Base-by-base conservation (phyloP, 2,329 filamentous ascomycete genomes). In the Myrmaecium sp. region DNA sequence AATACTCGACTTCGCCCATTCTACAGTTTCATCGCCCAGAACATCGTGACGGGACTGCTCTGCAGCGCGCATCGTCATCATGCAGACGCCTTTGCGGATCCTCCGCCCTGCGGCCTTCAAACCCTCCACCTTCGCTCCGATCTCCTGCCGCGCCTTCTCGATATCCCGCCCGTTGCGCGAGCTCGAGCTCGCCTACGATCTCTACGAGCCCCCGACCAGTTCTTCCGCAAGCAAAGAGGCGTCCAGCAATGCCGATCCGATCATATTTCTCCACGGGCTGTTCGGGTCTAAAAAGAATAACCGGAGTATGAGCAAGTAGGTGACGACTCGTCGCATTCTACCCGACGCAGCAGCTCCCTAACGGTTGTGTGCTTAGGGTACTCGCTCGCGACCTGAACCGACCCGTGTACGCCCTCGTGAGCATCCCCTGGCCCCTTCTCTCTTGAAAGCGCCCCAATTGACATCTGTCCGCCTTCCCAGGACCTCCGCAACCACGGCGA, bases 241-340 rank as follows among this genome's bases (percentile, higher is more conserved):
- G 6, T 39, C 37, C 15, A 21, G 23, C 12, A 47, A 54, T 30
- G 56, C 59, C 27, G n/a, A n/a, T n/a, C 79, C 84, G 2, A 81
- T 95, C 36, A 55, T 95, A 34, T 78, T 95, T 38, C 69, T 95
- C 44, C 86, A 95, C 49, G 86, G 89, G 1, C 62, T 95, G 7
- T 94, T 95, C 44, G 86, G 86, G 12, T 93, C 81, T 19, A 93
- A 91, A 58, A 83, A 81, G 58, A 95, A 95, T 49, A 93, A 94
- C 49, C 65, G 84, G 50, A 80, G 68, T 43, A 89, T 95, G 35
- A 91, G 83, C 75, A 92, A 83, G 86, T 93, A 61, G 50, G 76
- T 57, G 25, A 23, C 25, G 22, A 17, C 18, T n/a, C n/a, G 21
- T 30, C n/a, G 19, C 21, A 18, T 22, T 6, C n/a, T 33, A 8